Evolutionary conservation across 148 eudicot species (phyloP), one percentile per base, ranked within the genome.

Genomic region (Tetragonia tetragonoides): DNA sequence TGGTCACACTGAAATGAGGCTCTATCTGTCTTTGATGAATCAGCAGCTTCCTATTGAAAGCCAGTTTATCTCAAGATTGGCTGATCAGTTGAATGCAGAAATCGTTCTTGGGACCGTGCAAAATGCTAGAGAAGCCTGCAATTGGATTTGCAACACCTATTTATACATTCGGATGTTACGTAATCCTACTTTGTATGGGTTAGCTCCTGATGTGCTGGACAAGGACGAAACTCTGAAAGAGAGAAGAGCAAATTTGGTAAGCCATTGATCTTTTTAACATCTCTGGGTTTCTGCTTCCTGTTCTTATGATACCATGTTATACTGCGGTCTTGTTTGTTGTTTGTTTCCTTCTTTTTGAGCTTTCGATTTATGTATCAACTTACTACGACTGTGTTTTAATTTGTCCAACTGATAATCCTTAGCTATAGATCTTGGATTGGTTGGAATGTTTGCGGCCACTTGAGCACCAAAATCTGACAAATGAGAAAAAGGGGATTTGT

Each of bases 41-140:
- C 88, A 86, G 78, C 95, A 89, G 81, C 95, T 91, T 72, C 95
- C 95, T 39, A 89, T 91, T 68, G 95, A 89, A 80, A 91, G 95
- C 74, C 92, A 89, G 84, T 89, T 91, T 72, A 75, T 91, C 20
- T 89, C 95, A 70, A 87, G 86, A 78, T 83, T 91, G 80, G 93
- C 96, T 78, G 96, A 91, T 85, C 98, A 92, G 86, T 80, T 95
- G 84, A 95, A 95, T 91, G 95, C 98, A 21, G 98, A 95, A 83
- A 88, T 95, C 70, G 96, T 92, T 77, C 91, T 95, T 53, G 98
- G 98, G 15, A 92, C 97, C 24, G 94, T 92, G 59, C 95, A 92
- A 76, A 95, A 95, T 92, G 97, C 98, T 44, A 88, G 80, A 79
- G 98, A 95, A 83, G 98, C 98, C 24, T 87, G 87, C 82, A 85